Conservation (phyloP, 345 rosid genomes). For the Moricandia moricandioides region DNA sequence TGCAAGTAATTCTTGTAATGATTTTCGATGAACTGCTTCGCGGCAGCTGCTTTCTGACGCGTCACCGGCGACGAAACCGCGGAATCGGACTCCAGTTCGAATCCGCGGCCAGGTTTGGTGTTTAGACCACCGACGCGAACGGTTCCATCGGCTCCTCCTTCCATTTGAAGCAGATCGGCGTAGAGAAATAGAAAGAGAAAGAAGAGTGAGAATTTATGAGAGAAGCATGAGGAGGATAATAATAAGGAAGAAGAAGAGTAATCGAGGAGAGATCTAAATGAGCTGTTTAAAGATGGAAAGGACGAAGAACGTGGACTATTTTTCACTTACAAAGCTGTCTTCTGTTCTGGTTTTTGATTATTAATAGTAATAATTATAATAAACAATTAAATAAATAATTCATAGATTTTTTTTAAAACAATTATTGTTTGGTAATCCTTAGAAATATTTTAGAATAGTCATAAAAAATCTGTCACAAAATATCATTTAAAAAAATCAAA, state of each 20-base stretch:
- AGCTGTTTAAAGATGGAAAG: constrained; percentile 15
- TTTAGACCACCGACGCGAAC: constrained; percentile 63
- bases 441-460: too few species aligned
- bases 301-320: constrained; percentile 35
- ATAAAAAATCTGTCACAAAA: too few species aligned
- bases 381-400: neutral
- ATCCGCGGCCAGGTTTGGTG: constrained; percentile 58
- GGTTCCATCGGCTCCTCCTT: constrained; percentile 87
- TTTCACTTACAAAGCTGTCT: constrained; percentile 37
- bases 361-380: neutral
- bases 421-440: too few species aligned
- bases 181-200: neutral
- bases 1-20: constrained; percentile 90
- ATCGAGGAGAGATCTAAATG: constrained; percentile 25
- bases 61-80: constrained; percentile 95
- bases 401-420: too few species aligned
- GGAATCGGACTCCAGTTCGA: constrained; percentile 60
- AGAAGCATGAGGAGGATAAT: constrained; percentile 2
- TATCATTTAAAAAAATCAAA: too few species aligned
- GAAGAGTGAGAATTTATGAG: constrained; percentile 12
- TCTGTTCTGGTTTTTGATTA: neutral
- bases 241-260: neutral
- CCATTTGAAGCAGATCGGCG: constrained; percentile 45
- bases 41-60: constrained; percentile 95
- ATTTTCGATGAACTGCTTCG: constrained; percentile 96